These are phyloP conservation scores for Aspergillus pseudoterreus DNA, from an alignment of 2,329 filamentous ascomycete genomes.

Conservation along the genomic window DNA sequence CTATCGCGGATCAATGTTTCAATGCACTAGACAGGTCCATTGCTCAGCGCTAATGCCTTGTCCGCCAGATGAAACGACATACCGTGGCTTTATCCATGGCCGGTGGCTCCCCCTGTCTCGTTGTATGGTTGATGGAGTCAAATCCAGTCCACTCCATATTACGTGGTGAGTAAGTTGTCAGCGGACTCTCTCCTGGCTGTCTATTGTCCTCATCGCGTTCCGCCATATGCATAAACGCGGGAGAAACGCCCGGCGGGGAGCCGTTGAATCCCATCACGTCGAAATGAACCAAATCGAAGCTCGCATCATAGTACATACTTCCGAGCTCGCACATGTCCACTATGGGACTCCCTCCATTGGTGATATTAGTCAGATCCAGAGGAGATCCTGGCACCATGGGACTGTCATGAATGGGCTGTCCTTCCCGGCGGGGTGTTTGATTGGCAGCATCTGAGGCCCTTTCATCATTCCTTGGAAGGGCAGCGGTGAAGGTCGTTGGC, in stretches of 20 bases:
- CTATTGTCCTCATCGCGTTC: neutral
- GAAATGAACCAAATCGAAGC: neutral
- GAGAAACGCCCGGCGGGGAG: neutral
- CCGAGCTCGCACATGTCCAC: neutral
- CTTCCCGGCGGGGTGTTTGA: neutral
- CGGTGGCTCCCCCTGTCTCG: too few species aligned
- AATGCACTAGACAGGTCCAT: neutral
- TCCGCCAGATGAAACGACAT: neutral
- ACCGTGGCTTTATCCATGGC: neutral
- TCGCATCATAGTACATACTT: conserved; percentile 1
- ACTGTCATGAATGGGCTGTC: too few species aligned
- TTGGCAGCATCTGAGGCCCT: neutral
- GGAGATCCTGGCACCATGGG: neutral
- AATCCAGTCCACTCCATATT: neutral
- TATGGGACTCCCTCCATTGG: neutral
- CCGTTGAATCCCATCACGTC: conserved; percentile 1
- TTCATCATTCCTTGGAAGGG: neutral
- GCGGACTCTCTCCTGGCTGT: neutral
- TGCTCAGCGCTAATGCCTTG: neutral
- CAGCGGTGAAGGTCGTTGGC: too few species aligned
- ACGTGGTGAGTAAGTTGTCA: neutral
- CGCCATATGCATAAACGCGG: neutral
- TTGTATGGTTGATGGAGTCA: neutral
- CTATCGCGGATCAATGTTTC: neutral
- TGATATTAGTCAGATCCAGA: neutral